Base-by-base conservation (phyloP, 192 early-diverging fungal genomes). In the Linnemannia schmuckeri region DNA sequence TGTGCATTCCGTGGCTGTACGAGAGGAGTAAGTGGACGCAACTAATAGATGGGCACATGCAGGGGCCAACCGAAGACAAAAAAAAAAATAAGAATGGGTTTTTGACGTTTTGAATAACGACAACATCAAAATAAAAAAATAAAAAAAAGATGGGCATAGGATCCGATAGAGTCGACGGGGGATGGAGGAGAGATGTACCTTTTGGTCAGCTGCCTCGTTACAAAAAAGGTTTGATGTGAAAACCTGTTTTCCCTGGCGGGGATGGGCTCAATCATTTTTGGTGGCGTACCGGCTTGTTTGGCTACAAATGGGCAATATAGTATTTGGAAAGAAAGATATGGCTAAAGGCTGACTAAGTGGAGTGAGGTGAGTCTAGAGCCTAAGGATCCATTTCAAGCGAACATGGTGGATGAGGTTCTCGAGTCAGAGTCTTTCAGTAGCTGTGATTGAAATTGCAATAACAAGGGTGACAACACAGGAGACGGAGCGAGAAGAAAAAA, bases 191-290 rank as follows among this genome's bases (percentile, higher is more conserved):
- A 70, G 49, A 55, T 33, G 74, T 27, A 61, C 4, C 10, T 27
- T n/a, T 66, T 66, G 61, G 61, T 66, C 61, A 66, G 61, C 33
- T 66, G 61, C 30, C 61, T 15, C 27, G 0, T 1, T 66, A 8
- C 13, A 33, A 73, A 24, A 44, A 42, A 47, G 9, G 10, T 2
- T 30, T 35, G 61, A 66, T 66, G 30, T 66, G 27, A 66, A 66
- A 66, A 66, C 61, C 61, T 66, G 61, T 66, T 66, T 66, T 66
- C 61, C 61, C 61, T 66, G 61, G 61, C 61, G 46, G 44, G 6
- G 6, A 13, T 12, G 13, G 38, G 46, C 72, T 74, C 72, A 33
- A 9, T 47, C 30, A 6, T 1, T 12, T 27, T 66, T 66, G 61
- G 61, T 66, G 61, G 61, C 61, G 61, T 30, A 6, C 61, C 33